These are phyloP conservation scores for Globisporangium apiculatum DNA, from an alignment of 352 stramenopile species.

Conservation along the genomic window DNA sequence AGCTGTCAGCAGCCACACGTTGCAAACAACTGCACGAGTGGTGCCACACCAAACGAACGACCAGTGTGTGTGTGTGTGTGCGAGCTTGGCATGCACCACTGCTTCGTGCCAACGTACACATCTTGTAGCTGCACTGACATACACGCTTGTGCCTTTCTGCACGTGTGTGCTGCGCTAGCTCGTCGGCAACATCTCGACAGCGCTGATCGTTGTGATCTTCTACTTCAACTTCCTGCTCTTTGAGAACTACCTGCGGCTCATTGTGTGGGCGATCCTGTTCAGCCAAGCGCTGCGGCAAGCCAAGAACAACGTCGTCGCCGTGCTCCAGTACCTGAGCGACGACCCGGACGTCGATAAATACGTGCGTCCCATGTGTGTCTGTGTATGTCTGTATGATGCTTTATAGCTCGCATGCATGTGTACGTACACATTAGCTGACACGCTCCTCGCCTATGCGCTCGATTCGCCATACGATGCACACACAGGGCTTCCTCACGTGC, in stretches of 20 bases:
- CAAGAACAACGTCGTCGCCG: slow-evolving; percentile 79
- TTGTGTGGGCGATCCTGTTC: slow-evolving; percentile 84
- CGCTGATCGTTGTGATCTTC: slow-evolving; percentile 77
- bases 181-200: slow-evolving; percentile 84
- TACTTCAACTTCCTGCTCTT: slow-evolving; percentile 90
- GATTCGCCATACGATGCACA: neutral
- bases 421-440: neutral
- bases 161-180: slow-evolving; percentile 23
- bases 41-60: too few relatives aligned
- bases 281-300: slow-evolving; percentile 79
- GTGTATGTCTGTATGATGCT: too few relatives aligned
- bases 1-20: slow-evolving; percentile 1
- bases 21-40: neutral
- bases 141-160: neutral
- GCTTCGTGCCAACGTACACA: too few relatives aligned
- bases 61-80: too few relatives aligned
- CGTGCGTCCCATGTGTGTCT: slow-evolving; percentile 23
- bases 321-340: slow-evolving; percentile 82
- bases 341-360: slow-evolving; percentile 65
- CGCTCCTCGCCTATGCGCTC: neutral
- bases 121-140: neutral
- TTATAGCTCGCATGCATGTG: neutral
- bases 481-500: slow-evolving; percentile 67
- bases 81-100: too few relatives aligned
- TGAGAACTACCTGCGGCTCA: slow-evolving; percentile 84